Percentiles rank a stretch among this genome's conserved stretches.
phyloP scores from a whole-genome alignment of 1,284 basidiomycete species.

The Porodaedalea pini region DNA sequence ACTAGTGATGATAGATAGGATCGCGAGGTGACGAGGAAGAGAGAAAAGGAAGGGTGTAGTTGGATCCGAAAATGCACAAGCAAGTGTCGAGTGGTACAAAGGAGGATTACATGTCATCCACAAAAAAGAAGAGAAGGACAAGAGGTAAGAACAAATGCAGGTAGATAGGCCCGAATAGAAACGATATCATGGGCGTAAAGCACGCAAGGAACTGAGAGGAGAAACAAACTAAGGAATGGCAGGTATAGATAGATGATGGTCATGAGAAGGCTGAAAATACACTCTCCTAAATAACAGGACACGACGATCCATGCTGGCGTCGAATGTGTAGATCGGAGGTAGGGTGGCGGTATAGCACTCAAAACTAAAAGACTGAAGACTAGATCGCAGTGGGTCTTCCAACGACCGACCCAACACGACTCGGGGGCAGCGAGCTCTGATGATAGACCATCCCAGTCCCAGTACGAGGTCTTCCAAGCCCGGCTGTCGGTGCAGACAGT shows the following conservation, averaged over 20 bases:
- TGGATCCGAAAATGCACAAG: neutral
- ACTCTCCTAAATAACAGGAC: neutral
- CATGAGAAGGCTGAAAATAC: neutral
- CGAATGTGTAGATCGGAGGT: neutral
- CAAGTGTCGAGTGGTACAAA: neutral
- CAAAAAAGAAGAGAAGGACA: neutral
- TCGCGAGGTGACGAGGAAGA: neutral
- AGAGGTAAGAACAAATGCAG: neutral
- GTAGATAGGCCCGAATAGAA: no score
- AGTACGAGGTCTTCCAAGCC: slow-evolving; percentile 45
- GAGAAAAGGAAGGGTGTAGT: neutral
- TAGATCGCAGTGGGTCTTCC: slow-evolving; percentile 4
- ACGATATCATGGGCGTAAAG: neutral
- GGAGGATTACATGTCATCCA: neutral
- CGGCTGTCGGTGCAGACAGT: slow-evolving; percentile 21
- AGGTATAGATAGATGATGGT: no score
- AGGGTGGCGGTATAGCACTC: neutral
- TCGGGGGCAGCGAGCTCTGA: slow-evolving; percentile 14
- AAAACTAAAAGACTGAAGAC: neutral
- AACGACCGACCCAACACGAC: neutral
- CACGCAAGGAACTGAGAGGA: neutral
- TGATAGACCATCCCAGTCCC: slow-evolving; percentile 70
- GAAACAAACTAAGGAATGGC: neutral
- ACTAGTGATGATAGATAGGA: neutral
- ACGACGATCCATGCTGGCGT: neutral